Base-by-base conservation (phyloP, 2,329 filamentous ascomycete species). In the Trichoderma oligosporum region DNA sequence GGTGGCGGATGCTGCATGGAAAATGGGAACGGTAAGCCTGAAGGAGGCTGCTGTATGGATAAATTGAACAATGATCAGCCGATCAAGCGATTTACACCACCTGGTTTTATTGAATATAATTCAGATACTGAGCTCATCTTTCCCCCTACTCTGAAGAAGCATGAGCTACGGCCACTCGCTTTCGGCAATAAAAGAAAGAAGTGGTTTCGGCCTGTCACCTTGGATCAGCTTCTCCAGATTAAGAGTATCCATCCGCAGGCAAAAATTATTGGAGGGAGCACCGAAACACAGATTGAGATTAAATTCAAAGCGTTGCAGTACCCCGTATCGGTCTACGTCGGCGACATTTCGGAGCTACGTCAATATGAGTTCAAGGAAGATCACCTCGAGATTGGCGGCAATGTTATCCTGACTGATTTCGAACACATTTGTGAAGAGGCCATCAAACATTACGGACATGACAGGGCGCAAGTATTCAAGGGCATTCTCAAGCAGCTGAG, bases 281-380 rank as follows among this genome's bases (percentile, higher is more conserved):
- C 92, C 2, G 94, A 99, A 72, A 97, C 93, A 0, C 94, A 97
- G 73, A 97, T 99, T 60, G 94, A 99, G 74, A 89, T 95, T 75
- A 97, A 96, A 73, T 97, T 99, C 82, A 97, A 97, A 76, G 91
- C 87, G 1, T 83, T 96, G 78, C 83, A 91, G 65, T 97, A 97
- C 69, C 87, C 87, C 4, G 85, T 89, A 1, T 97, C 92, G 0
- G 89, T 99, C 0, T 97, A 88, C 63, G 89, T 97, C 8, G 92
- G 93, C 9, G 94, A 99, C 66, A 96, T 99, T 58, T 78, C 89
- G 1, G 94, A 97, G 73, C 76, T 99, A 58, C 82, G 91, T 11
- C 87, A 92, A 63, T 97, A 90, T 68, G 79, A 78, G 4, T 87
- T 97, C 69, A 80, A 88, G 39, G 86, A 93, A 4, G 85, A 95